A percentile compares a stretch with the other conserved stretches of the same genome.
These are phyloP conservation scores for Pezicula carpinea DNA, from an alignment of 2,329 filamentous ascomycete species.

Conservation along the genomic window DNA sequence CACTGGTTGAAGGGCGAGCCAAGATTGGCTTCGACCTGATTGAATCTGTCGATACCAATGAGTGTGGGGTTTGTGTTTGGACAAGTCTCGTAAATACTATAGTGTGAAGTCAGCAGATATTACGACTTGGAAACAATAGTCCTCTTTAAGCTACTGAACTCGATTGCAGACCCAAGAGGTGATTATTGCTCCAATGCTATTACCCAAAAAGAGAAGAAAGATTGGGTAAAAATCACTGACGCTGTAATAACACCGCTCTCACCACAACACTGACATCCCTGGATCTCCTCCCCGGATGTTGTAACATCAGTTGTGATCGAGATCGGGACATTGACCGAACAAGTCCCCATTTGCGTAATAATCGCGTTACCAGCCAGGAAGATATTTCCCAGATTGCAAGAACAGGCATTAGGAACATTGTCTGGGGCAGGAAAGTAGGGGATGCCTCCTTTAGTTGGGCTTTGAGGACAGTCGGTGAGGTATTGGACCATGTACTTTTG, in stretches of 20 bases:
- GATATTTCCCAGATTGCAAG: slow-evolving; percentile 32
- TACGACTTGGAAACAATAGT: no score
- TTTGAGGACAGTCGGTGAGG: slow-evolving; percentile 25
- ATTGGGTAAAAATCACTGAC: not conserved
- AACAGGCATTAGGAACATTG: slow-evolving; percentile 30
- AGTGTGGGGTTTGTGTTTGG: slow-evolving; percentile 1
- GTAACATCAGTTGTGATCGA: not conserved
- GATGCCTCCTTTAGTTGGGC: slow-evolving; percentile 24
- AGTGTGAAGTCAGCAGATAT: not conserved
- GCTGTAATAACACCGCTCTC: slow-evolving; percentile 20
- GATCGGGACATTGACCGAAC: not conserved
- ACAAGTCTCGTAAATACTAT: slow-evolving; percentile 1
- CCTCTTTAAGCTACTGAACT: no score
- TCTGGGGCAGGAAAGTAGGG: slow-evolving; percentile 34
- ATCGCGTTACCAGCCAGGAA: slow-evolving; percentile 15
- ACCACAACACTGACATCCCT: slow-evolving; percentile 31
- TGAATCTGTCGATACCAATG: not conserved
- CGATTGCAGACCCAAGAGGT: no score
- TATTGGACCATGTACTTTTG: slow-evolving; percentile 33
- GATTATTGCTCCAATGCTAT: no score
- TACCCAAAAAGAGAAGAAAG: not conserved
- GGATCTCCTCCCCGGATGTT: slow-evolving; percentile 15
- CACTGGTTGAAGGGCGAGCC: slow-evolving; percentile 19
- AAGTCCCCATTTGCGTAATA: slow-evolving; percentile 10
- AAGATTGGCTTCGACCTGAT: slow-evolving; percentile 1